phyloP scores from a whole-genome alignment of 192 early-diverging fungal genomes.

The Coemansia sp. region DNA sequence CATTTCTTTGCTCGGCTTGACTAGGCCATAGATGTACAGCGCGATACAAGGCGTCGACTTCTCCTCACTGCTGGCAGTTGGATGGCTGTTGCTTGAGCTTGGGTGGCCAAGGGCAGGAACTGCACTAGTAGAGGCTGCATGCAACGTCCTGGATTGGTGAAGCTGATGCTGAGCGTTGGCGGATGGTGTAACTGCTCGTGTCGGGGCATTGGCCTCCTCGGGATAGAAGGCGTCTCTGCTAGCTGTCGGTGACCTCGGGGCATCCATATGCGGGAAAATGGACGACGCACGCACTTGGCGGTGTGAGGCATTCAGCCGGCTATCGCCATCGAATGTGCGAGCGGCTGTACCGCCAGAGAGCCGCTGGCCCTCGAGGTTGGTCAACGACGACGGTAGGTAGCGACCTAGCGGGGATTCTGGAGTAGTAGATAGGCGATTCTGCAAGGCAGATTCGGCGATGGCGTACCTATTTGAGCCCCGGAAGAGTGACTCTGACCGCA shows the following conservation, averaged over 20 bases:
- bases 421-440: conserved; percentile 4
- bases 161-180: background rate
- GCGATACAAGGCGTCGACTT: conserved; percentile 27
- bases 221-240: background rate
- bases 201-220: background rate
- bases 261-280: background rate
- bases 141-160: background rate
- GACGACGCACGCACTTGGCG: background rate
- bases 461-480: conserved; percentile 6
- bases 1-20: conserved; percentile 42
- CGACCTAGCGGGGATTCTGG: conserved; percentile 34
- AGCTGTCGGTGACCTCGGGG: background rate
- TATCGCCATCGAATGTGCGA: background rate
- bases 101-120: conserved; percentile 20
- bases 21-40: conserved; percentile 38
- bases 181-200: background rate
- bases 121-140: background rate
- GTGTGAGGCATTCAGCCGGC: background rate
- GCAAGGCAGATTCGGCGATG: conserved; percentile 13
- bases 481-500: conserved; percentile 18
- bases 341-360: background rate
- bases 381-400: conserved; percentile 30
- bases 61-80: conserved; percentile 24
- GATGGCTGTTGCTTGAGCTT: background rate
- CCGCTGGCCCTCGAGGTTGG: conserved; percentile 22